Evolutionary conservation across 495 filamentous ascomycete genomes (phyloP).

Genomic region (Neurospora pannonica): DNA sequence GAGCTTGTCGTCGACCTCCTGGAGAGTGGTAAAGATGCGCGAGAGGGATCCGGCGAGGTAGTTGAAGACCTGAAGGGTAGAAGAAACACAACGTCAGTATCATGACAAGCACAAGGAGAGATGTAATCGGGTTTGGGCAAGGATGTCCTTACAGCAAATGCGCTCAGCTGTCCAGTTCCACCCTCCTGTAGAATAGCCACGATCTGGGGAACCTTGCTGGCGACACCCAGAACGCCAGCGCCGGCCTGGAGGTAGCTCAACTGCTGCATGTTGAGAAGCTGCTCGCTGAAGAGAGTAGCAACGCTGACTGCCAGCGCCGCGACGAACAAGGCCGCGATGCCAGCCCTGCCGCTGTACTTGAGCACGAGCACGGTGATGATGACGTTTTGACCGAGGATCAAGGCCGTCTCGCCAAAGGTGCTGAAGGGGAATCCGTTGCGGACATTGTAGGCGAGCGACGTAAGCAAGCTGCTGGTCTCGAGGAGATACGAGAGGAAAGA

Average conservation of each 20-base stretch:
- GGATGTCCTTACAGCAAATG: constrained; percentile 69
- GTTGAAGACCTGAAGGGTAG: constrained; percentile 72
- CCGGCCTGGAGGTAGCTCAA: constrained; percentile 75
- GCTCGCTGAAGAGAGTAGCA: constrained; percentile 58
- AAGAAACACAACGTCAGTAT: not conserved
- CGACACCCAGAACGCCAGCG: constrained; percentile 71
- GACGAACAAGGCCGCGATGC: constrained; percentile 61
- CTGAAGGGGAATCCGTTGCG: constrained; percentile 88
- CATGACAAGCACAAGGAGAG: not conserved
- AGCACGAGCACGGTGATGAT: constrained; percentile 77
- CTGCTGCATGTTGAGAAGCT: constrained; percentile 55
- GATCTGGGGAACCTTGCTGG: constrained; percentile 91
- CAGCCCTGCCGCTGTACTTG: constrained; percentile 56
- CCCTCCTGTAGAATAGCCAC: constrained; percentile 70
- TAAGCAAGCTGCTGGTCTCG: constrained; percentile 76
- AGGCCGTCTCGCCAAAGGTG: constrained; percentile 88
- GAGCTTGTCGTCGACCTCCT: constrained; percentile 90
- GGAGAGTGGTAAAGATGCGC: constrained; percentile 91
- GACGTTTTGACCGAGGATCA: constrained; percentile 87
- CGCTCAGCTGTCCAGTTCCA: constrained; percentile 88
- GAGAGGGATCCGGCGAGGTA: constrained; percentile 86
- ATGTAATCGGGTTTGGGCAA: not conserved
- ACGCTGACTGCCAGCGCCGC: constrained; percentile 58
- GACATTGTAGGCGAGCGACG: constrained; percentile 80
- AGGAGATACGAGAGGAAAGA: constrained; percentile 85